Evolutionary conservation across 805 yeast species (phyloP), one percentile per base, ranked within the genome.

Genomic region (Tanozyma kutaoensis): DNA sequence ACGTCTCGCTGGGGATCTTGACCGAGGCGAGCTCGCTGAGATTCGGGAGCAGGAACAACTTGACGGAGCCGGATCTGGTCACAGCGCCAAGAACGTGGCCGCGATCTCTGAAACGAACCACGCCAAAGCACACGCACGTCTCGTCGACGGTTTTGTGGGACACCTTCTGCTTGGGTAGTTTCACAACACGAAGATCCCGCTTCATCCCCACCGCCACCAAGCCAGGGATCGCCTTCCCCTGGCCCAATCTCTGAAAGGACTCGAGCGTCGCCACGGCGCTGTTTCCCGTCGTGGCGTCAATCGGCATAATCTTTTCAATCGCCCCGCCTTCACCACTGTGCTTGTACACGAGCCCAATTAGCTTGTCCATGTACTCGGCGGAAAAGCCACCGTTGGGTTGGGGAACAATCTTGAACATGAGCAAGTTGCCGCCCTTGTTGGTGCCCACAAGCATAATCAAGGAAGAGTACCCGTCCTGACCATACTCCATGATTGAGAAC

Each of bases 381-480:
- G 57, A 53, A 43, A 73, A 84, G 0, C 88, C 91, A 5, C 60
- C 62, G 24, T 62, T 50, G 0, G 63, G 54, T 23, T 62, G 65
- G 1, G 93, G 93, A 4, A 73, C 45, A 2, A 86, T 50, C 40
- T 74, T 72, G 50, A 66, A 81, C 0, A 72, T 62, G 15, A 76
- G 34, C 9, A 84, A 43, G 30, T 80, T 57, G 12, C 66, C 78
- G 12, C 96, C 96, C 11, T 55, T 53, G 30, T 71, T 68, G 0
- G 95, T 78, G 14, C 97, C 97, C 9, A 75, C 78, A 14, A 69
- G 51, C 51, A 86, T 49, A 15, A 80, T 40, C 20, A 86, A 69
- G n/a, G 84, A 74, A 0, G 91, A 73, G 39, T 64, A 78, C 0
- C 66, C 66, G 30, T 79, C 91, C 16, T 67, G 71, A 1, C 74